Conservation (phyloP, 768 basidiomycete genomes). For the Scleroderma bovista region DNA sequence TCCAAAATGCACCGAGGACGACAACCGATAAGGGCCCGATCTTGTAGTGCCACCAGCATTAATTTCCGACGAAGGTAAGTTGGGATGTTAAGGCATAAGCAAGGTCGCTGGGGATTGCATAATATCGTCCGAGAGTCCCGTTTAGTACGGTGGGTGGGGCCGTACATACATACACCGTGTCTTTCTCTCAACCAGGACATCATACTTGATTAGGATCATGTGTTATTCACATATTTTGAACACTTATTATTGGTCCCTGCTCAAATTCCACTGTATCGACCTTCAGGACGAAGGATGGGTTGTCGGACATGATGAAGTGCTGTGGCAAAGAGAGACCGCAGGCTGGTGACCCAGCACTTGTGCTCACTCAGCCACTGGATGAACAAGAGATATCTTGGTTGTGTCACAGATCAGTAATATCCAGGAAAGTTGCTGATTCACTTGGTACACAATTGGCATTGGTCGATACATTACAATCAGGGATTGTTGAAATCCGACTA, state of each 20-base stretch:
- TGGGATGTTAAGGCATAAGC: conserved; percentile 79
- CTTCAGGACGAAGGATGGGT: conserved; percentile 74
- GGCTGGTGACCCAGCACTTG: too few species aligned
- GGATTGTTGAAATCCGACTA: conserved; percentile 85
- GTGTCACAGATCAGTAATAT: background rate
- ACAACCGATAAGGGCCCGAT: conserved; percentile 95
- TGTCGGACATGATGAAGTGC: conserved; percentile 51
- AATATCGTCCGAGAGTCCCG: conserved; percentile 85
- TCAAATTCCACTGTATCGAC: conserved; percentile 68
- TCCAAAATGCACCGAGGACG: conserved; percentile 66
- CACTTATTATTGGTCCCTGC: conserved; percentile 58
- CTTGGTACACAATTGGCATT: conserved; percentile 4
- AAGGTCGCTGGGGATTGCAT: conserved; percentile 80
- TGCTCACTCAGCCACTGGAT: too few species aligned
- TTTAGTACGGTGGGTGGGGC: conserved; percentile 89
- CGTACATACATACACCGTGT: too few species aligned
- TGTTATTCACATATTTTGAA: background rate
- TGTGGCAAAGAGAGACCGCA: background rate
- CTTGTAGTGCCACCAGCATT: conserved; percentile 32
- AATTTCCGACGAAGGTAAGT: conserved; percentile 39
- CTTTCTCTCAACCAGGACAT: conserved; percentile 88
- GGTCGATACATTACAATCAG: conserved; percentile 25
- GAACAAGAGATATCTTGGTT: background rate
- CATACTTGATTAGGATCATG: conserved; percentile 28
- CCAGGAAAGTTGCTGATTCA: background rate